Percentiles rank a stretch among this genome's conserved stretches.
These are phyloP conservation scores for Kwoniella botswanensis DNA, from an alignment of 768 basidiomycete genomes.

Conservation along the genomic window DNA sequence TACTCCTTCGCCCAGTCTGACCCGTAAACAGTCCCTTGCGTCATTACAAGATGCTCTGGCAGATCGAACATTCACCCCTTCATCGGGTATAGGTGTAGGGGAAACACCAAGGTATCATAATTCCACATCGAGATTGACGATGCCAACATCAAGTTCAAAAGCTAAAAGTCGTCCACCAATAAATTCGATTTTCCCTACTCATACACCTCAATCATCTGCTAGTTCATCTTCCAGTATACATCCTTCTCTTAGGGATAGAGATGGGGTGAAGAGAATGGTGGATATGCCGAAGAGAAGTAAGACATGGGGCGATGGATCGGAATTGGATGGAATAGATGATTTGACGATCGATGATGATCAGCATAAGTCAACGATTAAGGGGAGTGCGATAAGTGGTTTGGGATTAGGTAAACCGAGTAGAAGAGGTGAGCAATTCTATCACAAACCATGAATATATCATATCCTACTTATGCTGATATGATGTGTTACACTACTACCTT, in stretches of 20 bases:
- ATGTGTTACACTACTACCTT: background rate
- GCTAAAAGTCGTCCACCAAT: constrained; percentile 75
- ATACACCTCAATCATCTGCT: constrained; percentile 21
- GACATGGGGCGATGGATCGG: constrained; percentile 69
- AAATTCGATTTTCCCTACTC: constrained; percentile 70
- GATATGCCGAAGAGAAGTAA: constrained; percentile 27
- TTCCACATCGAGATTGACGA: constrained; percentile 67
- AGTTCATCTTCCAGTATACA: constrained; percentile 19
- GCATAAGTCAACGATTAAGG: constrained; percentile 56
- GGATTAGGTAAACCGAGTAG: constrained; percentile 26
- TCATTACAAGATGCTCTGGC: constrained; percentile 48
- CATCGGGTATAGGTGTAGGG: background rate
- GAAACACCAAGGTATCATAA: constrained; percentile 28
- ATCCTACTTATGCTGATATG: background rate
- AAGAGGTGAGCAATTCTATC: constrained; percentile 13
- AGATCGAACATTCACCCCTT: constrained; percentile 13
- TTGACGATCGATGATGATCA: constrained; percentile 84
- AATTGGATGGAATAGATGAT: constrained; percentile 86
- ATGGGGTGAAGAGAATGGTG: constrained; percentile 9
- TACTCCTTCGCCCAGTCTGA: constrained; percentile 37
- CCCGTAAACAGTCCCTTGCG: constrained; percentile 49
- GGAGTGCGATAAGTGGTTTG: constrained; percentile 4
- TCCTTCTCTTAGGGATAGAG: background rate
- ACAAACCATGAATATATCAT: background rate
- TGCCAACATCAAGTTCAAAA: constrained; percentile 78